phyloP scores from a whole-genome alignment of 2,329 filamentous ascomycete species.

The Paraphoma sp. region DNA sequence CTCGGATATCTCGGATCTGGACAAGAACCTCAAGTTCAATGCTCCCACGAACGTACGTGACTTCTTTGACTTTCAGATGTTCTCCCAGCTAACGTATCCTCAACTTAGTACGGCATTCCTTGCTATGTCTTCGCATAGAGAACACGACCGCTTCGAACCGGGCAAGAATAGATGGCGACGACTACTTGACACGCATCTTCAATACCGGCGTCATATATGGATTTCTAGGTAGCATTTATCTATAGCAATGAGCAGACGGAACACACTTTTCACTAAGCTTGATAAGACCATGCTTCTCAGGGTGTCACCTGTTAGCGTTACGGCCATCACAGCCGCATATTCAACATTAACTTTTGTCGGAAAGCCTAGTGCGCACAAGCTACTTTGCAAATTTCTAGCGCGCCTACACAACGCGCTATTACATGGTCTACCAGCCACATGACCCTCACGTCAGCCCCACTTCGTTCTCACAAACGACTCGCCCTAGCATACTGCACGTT shows the following conservation, averaged over 20 bases:
- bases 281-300: too few species aligned
- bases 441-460: neutral
- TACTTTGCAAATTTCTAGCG: neutral
- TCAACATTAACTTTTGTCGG: too few species aligned
- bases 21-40: slow-evolving; percentile 43
- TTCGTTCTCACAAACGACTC: neutral
- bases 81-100: slow-evolving; percentile 1
- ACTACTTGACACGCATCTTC: neutral
- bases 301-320: too few species aligned
- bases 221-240: slow-evolving; percentile 7
- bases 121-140: slow-evolving; percentile 44
- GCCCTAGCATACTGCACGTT: neutral
- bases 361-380: too few species aligned
- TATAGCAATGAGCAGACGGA: neutral
- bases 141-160: neutral
- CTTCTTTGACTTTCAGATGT: neutral
- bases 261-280: neutral
- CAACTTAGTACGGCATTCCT: slow-evolving; percentile 46
- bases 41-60: slow-evolving; percentile 41
- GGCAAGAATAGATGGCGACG: neutral
- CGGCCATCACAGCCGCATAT: too few species aligned
- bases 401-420: neutral
- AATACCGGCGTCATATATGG: neutral
- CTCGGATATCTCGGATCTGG: slow-evolving; percentile 36
- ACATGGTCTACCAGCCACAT: neutral